phyloP scores from a whole-genome alignment of 768 basidiomycete species.

The Terana coerulea region DNA sequence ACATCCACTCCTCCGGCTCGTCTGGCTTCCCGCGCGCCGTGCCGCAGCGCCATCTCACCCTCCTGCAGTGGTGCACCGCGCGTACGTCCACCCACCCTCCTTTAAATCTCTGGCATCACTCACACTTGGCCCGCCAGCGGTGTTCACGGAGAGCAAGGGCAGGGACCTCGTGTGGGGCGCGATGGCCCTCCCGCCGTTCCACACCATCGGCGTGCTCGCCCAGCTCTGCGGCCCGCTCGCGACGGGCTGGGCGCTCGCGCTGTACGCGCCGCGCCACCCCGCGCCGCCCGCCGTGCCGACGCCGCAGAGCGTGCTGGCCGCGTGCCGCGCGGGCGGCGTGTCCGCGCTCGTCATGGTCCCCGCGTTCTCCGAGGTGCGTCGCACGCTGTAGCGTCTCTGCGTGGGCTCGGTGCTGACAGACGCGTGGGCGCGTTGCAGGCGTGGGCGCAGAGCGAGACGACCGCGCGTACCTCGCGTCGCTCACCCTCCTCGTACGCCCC shows the following conservation, averaged over 20 bases:
- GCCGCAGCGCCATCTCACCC: constrained; percentile 12
- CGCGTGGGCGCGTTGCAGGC: constrained; percentile 1
- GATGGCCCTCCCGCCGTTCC: constrained; percentile 20
- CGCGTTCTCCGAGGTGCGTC: constrained; percentile 13
- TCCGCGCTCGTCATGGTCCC: constrained; percentile 8
- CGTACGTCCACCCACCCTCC: constrained; percentile 11
- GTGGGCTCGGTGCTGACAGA: background rate
- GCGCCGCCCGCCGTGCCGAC: constrained; percentile 20
- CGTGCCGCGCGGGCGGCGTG: constrained; percentile 1
- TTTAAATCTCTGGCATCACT: background rate
- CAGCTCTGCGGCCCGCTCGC: background rate
- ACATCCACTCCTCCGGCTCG: constrained; percentile 19
- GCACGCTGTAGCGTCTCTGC: background rate
- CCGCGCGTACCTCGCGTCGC: constrained; percentile 5
- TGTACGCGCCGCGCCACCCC: constrained; percentile 22
- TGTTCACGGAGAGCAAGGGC: constrained; percentile 15
- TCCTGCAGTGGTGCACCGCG: constrained; percentile 14
- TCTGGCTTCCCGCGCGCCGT: constrained; percentile 27
- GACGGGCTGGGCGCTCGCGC: constrained; percentile 14
- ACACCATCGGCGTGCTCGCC: constrained; percentile 8
- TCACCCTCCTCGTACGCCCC: constrained; percentile 7
- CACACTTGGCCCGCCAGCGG: background rate
- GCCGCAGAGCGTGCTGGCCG: constrained; percentile 16
- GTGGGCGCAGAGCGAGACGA: constrained; percentile 13
- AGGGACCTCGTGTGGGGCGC: constrained; percentile 14